Evolutionary conservation across 2,329 filamentous ascomycete genomes (phyloP).

Genomic region (Aureobasidium sp.): DNA sequence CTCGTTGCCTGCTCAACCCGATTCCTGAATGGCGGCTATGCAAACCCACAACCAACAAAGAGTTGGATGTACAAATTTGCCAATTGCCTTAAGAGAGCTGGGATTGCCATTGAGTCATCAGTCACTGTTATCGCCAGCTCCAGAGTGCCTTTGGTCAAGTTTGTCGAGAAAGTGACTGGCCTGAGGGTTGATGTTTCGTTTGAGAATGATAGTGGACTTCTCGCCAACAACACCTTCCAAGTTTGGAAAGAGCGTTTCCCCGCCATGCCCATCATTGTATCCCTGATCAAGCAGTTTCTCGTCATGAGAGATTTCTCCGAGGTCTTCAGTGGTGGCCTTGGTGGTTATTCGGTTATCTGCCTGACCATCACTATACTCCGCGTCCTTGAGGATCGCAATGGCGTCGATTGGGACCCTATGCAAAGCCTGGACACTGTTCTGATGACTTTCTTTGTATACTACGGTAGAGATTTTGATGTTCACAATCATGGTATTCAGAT

Average conservation of each 20-base stretch:
- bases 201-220: slow-evolving; percentile 76
- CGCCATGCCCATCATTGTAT: slow-evolving; percentile 76
- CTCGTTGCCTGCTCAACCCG: slow-evolving; percentile 64
- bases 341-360: slow-evolving; percentile 90
- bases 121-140: slow-evolving; percentile 64
- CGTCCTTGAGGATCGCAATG: slow-evolving; percentile 56
- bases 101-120: slow-evolving; percentile 49
- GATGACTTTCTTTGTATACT: slow-evolving; percentile 81
- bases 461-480: slow-evolving; percentile 73
- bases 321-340: slow-evolving; percentile 81
- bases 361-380: slow-evolving; percentile 84
- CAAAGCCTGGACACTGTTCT: slow-evolving; percentile 40
- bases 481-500: slow-evolving; percentile 63
- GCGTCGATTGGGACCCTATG: slow-evolving; percentile 8
- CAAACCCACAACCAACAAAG: not conserved
- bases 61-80: slow-evolving; percentile 50
- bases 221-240: slow-evolving; percentile 71
- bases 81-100: slow-evolving; percentile 46
- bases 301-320: slow-evolving; percentile 86
- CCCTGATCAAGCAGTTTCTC: slow-evolving; percentile 86
- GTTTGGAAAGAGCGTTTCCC: slow-evolving; percentile 73
- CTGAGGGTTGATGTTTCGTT: slow-evolving; percentile 90
- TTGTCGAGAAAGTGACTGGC: slow-evolving; percentile 65
- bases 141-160: slow-evolving; percentile 89
- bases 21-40: slow-evolving; percentile 48